Base-by-base conservation (phyloP, 257 asterid genomes). In the Rehmannia glutinosa region DNA sequence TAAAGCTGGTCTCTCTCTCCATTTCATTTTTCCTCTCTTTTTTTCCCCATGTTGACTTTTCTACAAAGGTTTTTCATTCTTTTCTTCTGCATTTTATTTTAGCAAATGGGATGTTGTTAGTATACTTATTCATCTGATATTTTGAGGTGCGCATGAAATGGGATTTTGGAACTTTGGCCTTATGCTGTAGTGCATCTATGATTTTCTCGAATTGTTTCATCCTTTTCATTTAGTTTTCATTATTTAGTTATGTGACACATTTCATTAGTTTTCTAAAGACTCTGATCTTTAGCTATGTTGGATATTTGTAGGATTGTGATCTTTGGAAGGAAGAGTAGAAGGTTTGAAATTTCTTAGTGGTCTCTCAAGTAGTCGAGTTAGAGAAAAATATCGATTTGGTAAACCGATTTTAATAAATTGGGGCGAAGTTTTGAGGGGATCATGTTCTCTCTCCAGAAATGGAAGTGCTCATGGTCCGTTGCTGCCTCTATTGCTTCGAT, bases 401-500 rank as follows among this genome's bases (percentile, higher is more conserved):
- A 46, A 41, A 57, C 65, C 60, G 70, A 25, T 41, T 53, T 38
- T 3, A 68, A 54, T 15, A 39, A 15, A 28, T 12, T 45, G 6
- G 68, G 78, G 54, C 32, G 73, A 66, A 21, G 64, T 24, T 47
- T 67, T 68, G 11, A 20, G 25, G 87, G 85, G 84, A 82, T 86
- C 84, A 92, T 90, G 98, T 72, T 72, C 69, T 73, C 84, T 82
- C 64, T 77, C 80, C 94, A 82, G 87, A 92, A 86, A 84, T 82
- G 95, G 90, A 88, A 78, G 87, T 78, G 82, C 70, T 86, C 97
- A 79, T 88, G 92, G 95, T 86, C 96, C 82, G 82, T 83, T 30
- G 82, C 75, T 62, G 87, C 84, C 33, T 62, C 81, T 13, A 69
- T 81, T 62, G 95, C 89, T 80, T 86, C 89, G 36, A 19, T 86